phyloP scores from a whole-genome alignment of 495 filamentous ascomycete species.

The Aspergillus steynii region DNA sequence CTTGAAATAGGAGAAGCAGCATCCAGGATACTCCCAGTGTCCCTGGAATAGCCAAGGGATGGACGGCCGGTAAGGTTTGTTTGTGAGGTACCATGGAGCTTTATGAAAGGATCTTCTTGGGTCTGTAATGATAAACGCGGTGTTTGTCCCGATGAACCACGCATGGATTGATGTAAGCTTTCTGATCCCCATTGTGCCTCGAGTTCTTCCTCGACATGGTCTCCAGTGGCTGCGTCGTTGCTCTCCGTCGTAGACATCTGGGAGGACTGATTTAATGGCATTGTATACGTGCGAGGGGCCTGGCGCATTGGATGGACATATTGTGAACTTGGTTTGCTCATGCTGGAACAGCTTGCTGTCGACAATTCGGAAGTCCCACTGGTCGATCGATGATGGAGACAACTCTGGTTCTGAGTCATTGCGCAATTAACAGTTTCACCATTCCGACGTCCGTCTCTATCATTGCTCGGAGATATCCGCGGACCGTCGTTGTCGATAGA shows the following conservation, averaged over 20 bases:
- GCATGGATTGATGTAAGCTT: constrained; percentile 29
- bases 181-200: constrained; percentile 23
- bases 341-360: constrained; percentile 45
- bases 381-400: constrained; percentile 53
- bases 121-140: constrained; percentile 47
- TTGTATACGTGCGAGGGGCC: constrained; percentile 56
- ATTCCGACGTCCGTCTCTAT: constrained; percentile 36
- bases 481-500: constrained; percentile 57
- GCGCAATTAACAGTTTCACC: constrained; percentile 27
- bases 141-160: constrained; percentile 31
- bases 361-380: constrained; percentile 60
- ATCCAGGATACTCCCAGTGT: constrained; percentile 42
- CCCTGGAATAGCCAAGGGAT: constrained; percentile 50
- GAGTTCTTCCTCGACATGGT: constrained; percentile 27
- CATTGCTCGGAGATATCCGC: constrained; percentile 53
- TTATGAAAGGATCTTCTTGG: constrained; percentile 48
- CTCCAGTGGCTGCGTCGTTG: constrained; percentile 41
- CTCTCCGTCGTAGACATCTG: constrained; percentile 50
- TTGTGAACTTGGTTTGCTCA: constrained; percentile 48
- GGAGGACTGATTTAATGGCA: constrained; percentile 53
- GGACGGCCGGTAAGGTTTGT: constrained; percentile 53
- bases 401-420: constrained; percentile 34
- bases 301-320: constrained; percentile 64
- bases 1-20: constrained; percentile 52
- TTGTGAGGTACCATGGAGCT: constrained; percentile 51